Evolutionary conservation across 1,139 yeast species (phyloP).

Genomic region (Yamadazyma triangularis): DNA sequence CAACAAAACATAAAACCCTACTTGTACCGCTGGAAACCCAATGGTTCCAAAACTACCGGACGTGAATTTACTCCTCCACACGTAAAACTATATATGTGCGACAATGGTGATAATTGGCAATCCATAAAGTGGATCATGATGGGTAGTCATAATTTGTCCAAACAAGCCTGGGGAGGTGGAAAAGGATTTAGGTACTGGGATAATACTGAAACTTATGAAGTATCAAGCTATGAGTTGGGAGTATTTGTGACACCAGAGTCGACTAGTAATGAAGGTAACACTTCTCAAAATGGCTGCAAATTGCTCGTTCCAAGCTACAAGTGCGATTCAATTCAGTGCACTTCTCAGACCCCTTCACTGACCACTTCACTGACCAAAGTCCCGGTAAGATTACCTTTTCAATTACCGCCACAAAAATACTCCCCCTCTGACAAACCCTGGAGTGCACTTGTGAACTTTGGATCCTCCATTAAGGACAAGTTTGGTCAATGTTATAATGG

Average conservation of each 20-base stretch:
- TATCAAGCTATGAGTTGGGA: conserved; percentile 55
- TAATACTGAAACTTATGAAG: conserved; percentile 17
- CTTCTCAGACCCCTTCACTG: too few relatives aligned
- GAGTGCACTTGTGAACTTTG: conserved; percentile 21
- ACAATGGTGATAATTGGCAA: conserved; percentile 46
- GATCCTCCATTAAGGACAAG: conserved; percentile 6
- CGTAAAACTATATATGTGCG: conserved; percentile 35
- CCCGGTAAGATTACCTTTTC: conserved; percentile 51
- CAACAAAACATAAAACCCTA: conserved; percentile 32
- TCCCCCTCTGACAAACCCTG: conserved; percentile 43
- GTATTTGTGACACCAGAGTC: conserved; percentile 38
- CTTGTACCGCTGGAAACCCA: conserved; percentile 27
- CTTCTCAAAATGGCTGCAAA: not conserved
- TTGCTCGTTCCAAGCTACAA: not conserved
- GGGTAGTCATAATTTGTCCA: conserved; percentile 63
- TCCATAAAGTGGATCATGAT: conserved; percentile 58
- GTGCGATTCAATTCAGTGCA: not conserved
- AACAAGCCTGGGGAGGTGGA: conserved; percentile 68
- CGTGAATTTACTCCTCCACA: conserved; percentile 37
- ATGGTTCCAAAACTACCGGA: conserved; percentile 17
- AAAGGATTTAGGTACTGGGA: conserved; percentile 13
- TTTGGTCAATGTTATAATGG: conserved; percentile 8
- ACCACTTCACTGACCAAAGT: conserved; percentile 10
- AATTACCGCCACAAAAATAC: conserved; percentile 45
- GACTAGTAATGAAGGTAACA: too few relatives aligned